Percentiles rank a stretch among this genome's conserved stretches.
Conservation (phyloP, 2,329 filamentous ascomycete species). For the Falciphora oryzae region DNA sequence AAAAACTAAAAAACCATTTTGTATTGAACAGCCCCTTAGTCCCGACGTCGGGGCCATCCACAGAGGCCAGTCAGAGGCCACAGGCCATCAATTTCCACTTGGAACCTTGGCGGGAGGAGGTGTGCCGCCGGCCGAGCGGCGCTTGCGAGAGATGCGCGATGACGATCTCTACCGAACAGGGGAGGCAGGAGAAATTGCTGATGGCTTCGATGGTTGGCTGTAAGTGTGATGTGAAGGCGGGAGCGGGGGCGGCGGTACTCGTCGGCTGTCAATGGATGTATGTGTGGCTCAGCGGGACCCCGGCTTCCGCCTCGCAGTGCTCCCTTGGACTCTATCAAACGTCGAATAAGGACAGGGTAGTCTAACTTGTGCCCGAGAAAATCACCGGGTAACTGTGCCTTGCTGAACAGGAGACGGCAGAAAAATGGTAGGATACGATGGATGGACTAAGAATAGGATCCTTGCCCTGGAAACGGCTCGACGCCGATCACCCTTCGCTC, state of each 20-base stretch:
- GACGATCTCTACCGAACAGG: neutral
- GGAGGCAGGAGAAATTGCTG: neutral
- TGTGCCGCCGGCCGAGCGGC: neutral
- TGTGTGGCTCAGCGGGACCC: neutral
- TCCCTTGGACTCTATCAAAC: neutral
- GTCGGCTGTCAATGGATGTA: neutral
- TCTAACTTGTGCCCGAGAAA: neutral
- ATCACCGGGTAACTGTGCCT: neutral
- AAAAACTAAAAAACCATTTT: no score
- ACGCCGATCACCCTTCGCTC: neutral
- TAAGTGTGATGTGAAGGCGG: neutral
- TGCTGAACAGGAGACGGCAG: neutral
- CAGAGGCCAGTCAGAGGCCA: no score
- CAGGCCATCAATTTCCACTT: neutral
- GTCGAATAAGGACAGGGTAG: neutral
- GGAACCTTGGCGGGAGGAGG: neutral
- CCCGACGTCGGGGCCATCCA: no score
- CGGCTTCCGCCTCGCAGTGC: neutral
- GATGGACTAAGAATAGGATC: neutral
- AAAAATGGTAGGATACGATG: neutral
- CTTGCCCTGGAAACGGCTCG: neutral
- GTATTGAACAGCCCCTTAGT: no score
- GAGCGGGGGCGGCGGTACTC: neutral
- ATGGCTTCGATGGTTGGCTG: no score
- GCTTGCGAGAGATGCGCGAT: neutral